These are phyloP conservation scores for Scedosporium minutisporum DNA, from an alignment of 2,329 filamentous ascomycete genomes.

Conservation along the genomic window DNA sequence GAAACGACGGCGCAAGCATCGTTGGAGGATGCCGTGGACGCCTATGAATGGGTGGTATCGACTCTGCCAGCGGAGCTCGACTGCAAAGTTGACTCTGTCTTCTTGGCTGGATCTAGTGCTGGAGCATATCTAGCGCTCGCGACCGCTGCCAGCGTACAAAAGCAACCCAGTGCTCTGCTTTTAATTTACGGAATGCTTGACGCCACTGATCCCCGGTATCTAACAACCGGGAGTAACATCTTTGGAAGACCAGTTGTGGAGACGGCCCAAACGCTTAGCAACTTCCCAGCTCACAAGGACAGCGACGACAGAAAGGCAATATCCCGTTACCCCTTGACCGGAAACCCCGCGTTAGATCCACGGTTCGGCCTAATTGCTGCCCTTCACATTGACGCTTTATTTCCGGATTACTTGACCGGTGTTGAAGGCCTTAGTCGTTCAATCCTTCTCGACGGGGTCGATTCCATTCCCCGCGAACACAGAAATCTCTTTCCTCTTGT, in stretches of 20 bases:
- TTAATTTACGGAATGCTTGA: constrained; percentile 9
- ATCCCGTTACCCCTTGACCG: constrained; percentile 3
- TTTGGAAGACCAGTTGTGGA: constrained; percentile 4
- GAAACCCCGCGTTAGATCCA: constrained; percentile 3
- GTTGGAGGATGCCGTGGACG: constrained; percentile 6
- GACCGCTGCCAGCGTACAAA: constrained; percentile 1
- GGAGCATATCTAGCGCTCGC: constrained; percentile 8
- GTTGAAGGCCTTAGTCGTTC: not conserved
- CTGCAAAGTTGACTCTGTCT: constrained; percentile 4
- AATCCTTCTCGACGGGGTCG: not conserved
- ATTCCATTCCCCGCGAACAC: not conserved
- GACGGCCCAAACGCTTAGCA: not conserved
- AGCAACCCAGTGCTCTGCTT: constrained; percentile 3
- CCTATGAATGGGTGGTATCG: constrained; percentile 10
- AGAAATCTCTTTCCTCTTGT: not conserved
- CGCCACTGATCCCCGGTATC: constrained; percentile 4
- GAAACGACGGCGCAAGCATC: constrained; percentile 8
- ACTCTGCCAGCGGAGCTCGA: not conserved
- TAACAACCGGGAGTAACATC: constrained; percentile 7
- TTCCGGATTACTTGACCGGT: constrained; percentile 10
- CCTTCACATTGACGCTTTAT: constrained; percentile 8
- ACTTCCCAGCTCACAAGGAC: not conserved
- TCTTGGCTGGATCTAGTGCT: constrained; percentile 9
- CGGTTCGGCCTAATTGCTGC: constrained; percentile 1
- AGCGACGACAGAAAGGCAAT: constrained; percentile 5